Evolutionary conservation across 768 basidiomycete genomes (phyloP), one percentile per base, ranked within the genome.

Genomic region (Russula brevipes): DNA sequence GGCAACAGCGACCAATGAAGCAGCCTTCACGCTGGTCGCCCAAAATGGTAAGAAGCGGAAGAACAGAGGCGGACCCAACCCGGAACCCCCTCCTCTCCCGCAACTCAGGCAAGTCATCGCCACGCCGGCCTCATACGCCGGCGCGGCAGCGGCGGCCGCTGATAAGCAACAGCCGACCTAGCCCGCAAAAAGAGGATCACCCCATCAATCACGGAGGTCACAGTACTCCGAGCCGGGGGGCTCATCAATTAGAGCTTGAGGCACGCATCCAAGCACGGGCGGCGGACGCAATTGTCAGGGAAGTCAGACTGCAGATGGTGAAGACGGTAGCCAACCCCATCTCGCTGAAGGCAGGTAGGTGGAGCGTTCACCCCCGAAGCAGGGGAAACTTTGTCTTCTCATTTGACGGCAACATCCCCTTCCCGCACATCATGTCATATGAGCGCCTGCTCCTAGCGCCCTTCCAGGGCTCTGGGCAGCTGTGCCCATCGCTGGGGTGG

Each of bases 381-480:
- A 52, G 19, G n/a, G 51, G 51, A 0, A 52, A 52, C 17, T 35
- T 51, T 11, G 50, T 51, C 1, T 51, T 8, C 7, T 51, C 50
- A 0, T 51, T 51, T 31, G 50, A 51, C 1, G 50, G 50, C 11
- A 51, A 33, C 4, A 33, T 51, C 0, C 51, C 33, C 0, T 52
- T 52, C 6, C 10, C n/a, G 0, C 4, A 36, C 0, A 52, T 52
- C 5, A 0, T 0, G 0, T 0, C 51, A 0, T 52, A 36, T 2
- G 33, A 52, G n/a, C 51, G 12, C 11, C 8, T 52, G 0, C 11
- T 52, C 0, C 51, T 52, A 0, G 2, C 7, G 0, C 51, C 33
- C 0, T n/a, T 52, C 10, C 8, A 10, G 1, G 51, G 51, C 8
- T 1, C 16, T 3, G 51, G 51, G 0, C 16, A 36, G n/a, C 33